Percentiles rank a stretch among this genome's conserved stretches.
Evolutionary conservation across 495 filamentous ascomycete genomes (phyloP).

Genomic region (Talaromyces borbonicus): DNA sequence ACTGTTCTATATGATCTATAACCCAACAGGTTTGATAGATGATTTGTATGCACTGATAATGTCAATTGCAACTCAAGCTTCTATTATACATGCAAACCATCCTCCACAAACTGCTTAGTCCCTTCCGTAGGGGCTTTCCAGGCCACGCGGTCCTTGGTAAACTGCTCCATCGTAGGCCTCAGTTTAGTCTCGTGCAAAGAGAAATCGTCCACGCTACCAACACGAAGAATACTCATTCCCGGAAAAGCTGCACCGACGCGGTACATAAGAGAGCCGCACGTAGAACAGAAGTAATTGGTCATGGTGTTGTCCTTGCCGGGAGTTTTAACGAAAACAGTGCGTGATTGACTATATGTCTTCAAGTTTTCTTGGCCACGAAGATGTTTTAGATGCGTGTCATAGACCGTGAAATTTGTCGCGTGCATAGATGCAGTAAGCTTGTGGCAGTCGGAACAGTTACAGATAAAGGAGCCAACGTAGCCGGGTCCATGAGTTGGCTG

Average conservation of each 20-base stretch:
- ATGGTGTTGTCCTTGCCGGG: constrained; percentile 32
- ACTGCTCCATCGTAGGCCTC: constrained; percentile 35
- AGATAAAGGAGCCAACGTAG: constrained; percentile 41
- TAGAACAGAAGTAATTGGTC: constrained; percentile 45
- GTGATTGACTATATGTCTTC: constrained; percentile 24
- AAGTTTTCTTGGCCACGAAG: constrained; percentile 37
- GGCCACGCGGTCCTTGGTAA: constrained; percentile 29
- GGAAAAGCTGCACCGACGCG: constrained; percentile 26
- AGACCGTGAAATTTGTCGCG: constrained; percentile 44
- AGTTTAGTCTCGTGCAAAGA: constrained; percentile 40
- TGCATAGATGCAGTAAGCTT: constrained; percentile 53
- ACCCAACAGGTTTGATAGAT: background rate
- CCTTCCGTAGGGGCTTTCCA: constrained; percentile 32
- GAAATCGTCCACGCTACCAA: constrained; percentile 49
- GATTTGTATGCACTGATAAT: background rate
- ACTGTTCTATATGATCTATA: no score
- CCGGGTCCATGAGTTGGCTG: constrained; percentile 33
- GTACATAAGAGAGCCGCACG: constrained; percentile 47
- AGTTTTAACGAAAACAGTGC: constrained; percentile 15
- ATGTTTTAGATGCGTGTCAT: constrained; percentile 30
- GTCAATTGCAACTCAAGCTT: background rate
- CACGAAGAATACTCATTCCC: constrained; percentile 32
- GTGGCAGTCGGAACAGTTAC: constrained; percentile 48
- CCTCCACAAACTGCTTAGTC: constrained; percentile 6
- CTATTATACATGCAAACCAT: background rate